Percentiles rank a stretch among this genome's conserved stretches.
phyloP scores from a whole-genome alignment of 2,329 filamentous ascomycete genomes.

The Tothia fuscella region DNA sequence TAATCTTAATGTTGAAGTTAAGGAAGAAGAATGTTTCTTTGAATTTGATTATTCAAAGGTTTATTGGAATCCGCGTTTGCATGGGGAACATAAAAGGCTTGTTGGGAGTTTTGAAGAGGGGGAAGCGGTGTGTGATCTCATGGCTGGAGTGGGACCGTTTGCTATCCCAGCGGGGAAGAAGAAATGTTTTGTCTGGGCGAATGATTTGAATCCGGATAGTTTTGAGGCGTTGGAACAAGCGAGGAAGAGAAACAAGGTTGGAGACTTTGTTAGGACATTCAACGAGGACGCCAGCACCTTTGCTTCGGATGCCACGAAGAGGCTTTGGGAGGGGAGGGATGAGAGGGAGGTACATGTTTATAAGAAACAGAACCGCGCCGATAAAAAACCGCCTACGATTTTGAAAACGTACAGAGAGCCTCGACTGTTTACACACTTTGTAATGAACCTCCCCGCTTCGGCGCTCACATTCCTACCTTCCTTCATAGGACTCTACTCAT shows the following conservation, averaged over 20 bases:
- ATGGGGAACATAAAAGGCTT: constrained; percentile 77
- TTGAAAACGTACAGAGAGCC: constrained; percentile 43
- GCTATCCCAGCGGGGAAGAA: constrained; percentile 84
- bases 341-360: constrained; percentile 5
- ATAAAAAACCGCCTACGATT: constrained; percentile 19
- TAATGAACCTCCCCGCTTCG: constrained; percentile 93
- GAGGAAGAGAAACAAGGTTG: constrained; percentile 67
- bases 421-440: constrained; percentile 74
- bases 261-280: constrained; percentile 59
- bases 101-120: constrained; percentile 54
- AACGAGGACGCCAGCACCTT: constrained; percentile 75
- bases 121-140: constrained; percentile 88
- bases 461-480: constrained; percentile 71
- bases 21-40: constrained; percentile 77
- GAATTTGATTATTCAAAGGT: constrained; percentile 90
- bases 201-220: constrained; percentile 91
- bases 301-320: constrained; percentile 57
- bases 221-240: constrained; percentile 60
- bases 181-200: constrained; percentile 87
- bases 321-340: constrained; percentile 28
- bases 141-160: constrained; percentile 95
- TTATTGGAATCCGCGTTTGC: constrained; percentile 93
- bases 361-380: constrained; percentile 4
- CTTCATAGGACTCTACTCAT: constrained; percentile 67
- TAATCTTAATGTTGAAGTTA: constrained; percentile 72